These are phyloP conservation scores for Diospyros lotus DNA, from an alignment of 148 eudicot genomes.

Conservation along the genomic window DNA sequence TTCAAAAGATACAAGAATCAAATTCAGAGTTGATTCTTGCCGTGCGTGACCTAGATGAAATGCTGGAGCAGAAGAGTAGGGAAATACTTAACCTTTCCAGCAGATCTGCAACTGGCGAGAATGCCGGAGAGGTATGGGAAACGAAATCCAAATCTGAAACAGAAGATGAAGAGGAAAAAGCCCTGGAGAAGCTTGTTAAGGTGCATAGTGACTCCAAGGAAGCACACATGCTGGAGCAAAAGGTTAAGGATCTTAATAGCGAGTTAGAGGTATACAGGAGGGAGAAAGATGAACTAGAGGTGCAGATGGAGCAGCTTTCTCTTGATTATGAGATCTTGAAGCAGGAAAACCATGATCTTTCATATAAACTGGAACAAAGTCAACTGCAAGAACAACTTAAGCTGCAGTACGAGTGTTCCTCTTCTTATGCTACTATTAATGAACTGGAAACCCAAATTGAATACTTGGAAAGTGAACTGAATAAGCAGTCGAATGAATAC, in stretches of 20 bases:
- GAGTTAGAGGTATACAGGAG: constrained; percentile 75
- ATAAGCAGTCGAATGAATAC: constrained; percentile 42
- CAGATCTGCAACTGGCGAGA: constrained; percentile 26
- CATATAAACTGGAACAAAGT: constrained; percentile 63
- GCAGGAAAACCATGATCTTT: constrained; percentile 87
- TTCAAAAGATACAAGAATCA: constrained; percentile 90
- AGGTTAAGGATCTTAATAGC: constrained; percentile 63
- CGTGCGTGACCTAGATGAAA: constrained; percentile 80
- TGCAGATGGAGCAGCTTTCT: constrained; percentile 95
- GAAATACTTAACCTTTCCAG: constrained; percentile 33
- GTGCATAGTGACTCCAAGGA: constrained; percentile 67
- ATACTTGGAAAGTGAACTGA: constrained; percentile 55
- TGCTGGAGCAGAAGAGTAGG: constrained; percentile 60
- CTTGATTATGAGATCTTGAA: constrained; percentile 91
- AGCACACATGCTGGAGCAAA: constrained; percentile 57
- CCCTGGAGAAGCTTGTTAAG: constrained; percentile 71
- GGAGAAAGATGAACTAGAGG: constrained; percentile 89
- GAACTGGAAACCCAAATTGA: constrained; percentile 58
- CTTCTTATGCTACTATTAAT: constrained; percentile 43
- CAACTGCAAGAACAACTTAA: constrained; percentile 78
- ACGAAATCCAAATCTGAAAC: constrained; percentile 31
- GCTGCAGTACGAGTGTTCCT: constrained; percentile 71
- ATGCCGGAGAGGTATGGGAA: constrained; percentile 32
- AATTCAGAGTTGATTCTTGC: constrained; percentile 81
- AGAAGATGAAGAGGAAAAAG: constrained; percentile 75